Percentiles rank a stretch among this genome's conserved stretches.
These are phyloP conservation scores for Verticillium tricorpus DNA, from an alignment of 2,329 filamentous ascomycete species.

Conservation along the genomic window DNA sequence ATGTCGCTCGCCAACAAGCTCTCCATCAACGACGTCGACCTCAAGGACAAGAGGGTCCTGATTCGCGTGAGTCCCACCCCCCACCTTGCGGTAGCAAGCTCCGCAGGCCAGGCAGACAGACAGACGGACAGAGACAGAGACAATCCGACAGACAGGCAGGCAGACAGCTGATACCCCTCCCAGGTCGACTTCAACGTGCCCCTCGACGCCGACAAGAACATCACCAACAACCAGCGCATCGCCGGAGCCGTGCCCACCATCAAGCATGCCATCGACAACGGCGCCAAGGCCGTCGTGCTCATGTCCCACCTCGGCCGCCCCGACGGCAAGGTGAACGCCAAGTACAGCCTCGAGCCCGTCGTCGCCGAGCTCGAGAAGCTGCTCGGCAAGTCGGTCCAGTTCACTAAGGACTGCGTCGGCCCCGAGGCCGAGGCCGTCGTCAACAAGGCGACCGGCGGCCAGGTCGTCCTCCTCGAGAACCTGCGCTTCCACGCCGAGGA, in stretches of 20 bases:
- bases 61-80: constrained; percentile 71
- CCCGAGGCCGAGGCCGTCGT: constrained; percentile 86
- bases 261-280: constrained; percentile 86
- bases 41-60: constrained; percentile 97
- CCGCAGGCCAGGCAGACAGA: too few relatives aligned
- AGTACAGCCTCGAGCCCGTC: constrained; percentile 94
- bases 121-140: too few relatives aligned
- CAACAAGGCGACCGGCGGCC: constrained; percentile 73
- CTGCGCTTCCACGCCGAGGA: constrained; percentile 97
- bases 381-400: constrained; percentile 76
- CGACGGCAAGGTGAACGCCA: constrained; percentile 81
- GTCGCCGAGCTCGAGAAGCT: constrained; percentile 89
- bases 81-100: too few relatives aligned
- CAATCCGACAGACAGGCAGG: too few relatives aligned
- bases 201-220: constrained; percentile 84
- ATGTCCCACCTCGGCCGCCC: constrained; percentile 99
- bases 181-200: constrained; percentile 99
- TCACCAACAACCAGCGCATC: constrained; percentile 98
- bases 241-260: constrained; percentile 93
- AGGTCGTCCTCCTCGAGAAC: constrained; percentile 93
- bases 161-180: constrained; percentile 6
- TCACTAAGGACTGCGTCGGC: constrained; percentile 88
- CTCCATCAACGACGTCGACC: constrained; percentile 89
- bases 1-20: constrained; percentile 99
- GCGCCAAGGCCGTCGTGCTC: constrained; percentile 87